These are phyloP conservation scores for Magnaporthiopsis incrustans DNA, from an alignment of 2,329 filamentous ascomycete genomes.

Conservation along the genomic window DNA sequence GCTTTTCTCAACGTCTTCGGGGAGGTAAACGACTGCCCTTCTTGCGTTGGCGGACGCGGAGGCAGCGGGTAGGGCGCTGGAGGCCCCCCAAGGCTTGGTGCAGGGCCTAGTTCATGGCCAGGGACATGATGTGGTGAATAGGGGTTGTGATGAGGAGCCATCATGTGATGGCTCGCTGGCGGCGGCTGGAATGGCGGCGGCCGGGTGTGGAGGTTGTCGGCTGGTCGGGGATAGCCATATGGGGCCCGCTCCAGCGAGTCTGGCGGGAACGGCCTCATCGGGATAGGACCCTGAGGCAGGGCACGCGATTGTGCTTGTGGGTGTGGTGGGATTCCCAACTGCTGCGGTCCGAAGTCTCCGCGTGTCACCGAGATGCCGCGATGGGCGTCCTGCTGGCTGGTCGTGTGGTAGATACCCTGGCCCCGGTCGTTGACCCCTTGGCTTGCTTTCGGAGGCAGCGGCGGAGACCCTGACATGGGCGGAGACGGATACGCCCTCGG, in stretches of 20 bases:
- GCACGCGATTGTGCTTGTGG: not conserved
- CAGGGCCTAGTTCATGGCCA: slow-evolving; percentile 4
- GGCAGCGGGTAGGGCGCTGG: slow-evolving; percentile 12
- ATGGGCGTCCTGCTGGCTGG: slow-evolving; percentile 44
- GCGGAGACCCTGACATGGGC: slow-evolving; percentile 66
- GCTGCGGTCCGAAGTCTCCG: slow-evolving; percentile 23
- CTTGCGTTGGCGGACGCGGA: slow-evolving; percentile 25
- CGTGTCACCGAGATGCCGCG: slow-evolving; percentile 28
- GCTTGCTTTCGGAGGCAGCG: slow-evolving; percentile 49
- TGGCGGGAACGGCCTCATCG: slow-evolving; percentile 28
- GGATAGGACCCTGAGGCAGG: slow-evolving; percentile 14
- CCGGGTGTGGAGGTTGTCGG: slow-evolving; percentile 23
- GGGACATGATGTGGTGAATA: not conserved
- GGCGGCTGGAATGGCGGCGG: slow-evolving; percentile 23
- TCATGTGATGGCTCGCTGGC: slow-evolving; percentile 23
- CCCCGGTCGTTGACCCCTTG: slow-evolving; percentile 49
- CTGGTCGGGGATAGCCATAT: slow-evolving; percentile 30
- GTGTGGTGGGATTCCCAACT: not conserved
- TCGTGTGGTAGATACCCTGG: slow-evolving; percentile 37
- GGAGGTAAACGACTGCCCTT: slow-evolving; percentile 40
- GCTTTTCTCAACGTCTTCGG: slow-evolving; percentile 59
- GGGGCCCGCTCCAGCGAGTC: slow-evolving; percentile 31
- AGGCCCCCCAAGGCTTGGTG: slow-evolving; percentile 6
- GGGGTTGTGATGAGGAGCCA: slow-evolving; percentile 20
- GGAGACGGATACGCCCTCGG: slow-evolving; percentile 60